A percentile compares a stretch with the other conserved stretches of the same genome.
Conservation (phyloP, 805 yeast species). For the Wilhelminamyces savonicus region DNA sequence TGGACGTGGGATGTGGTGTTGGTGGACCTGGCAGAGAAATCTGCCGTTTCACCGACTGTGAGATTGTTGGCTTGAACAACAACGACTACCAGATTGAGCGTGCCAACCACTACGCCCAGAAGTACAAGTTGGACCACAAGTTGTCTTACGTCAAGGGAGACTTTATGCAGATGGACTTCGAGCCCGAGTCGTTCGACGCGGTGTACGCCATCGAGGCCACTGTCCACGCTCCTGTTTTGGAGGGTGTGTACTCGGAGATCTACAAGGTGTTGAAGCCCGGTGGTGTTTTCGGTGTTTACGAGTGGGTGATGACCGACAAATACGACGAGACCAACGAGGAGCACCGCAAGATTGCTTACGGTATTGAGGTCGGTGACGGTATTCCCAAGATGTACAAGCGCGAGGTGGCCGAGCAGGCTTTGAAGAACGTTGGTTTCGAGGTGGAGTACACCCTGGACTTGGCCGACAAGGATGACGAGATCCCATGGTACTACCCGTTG, state of each 20-base stretch:
- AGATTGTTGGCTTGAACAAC: constrained; percentile 87
- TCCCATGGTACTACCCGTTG: constrained; percentile 98
- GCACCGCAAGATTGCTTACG: constrained; percentile 93
- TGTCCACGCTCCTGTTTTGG: constrained; percentile 93
- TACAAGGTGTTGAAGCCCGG: constrained; percentile 96
- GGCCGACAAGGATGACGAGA: constrained; percentile 72
- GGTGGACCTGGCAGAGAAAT: constrained; percentile 99
- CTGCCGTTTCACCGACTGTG: constrained; percentile 81
- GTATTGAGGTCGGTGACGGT: constrained; percentile 98
- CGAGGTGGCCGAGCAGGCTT: constrained; percentile 82
- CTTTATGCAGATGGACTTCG: constrained; percentile 98
- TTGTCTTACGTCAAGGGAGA: constrained; percentile 91
- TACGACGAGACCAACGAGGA: constrained; percentile 83
- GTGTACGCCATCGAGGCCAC: constrained; percentile 99
- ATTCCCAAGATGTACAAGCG: constrained; percentile 92
- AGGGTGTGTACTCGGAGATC: constrained; percentile 93
- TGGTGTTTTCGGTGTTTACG: constrained; percentile 96
- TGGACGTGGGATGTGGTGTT: constrained; percentile 99
- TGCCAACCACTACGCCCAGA: constrained; percentile 75
- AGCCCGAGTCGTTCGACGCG: constrained; percentile 84
- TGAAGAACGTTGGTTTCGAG: constrained; percentile 82
- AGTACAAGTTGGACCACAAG: constrained; percentile 60
- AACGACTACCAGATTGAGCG: constrained; percentile 95
- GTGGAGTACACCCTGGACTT: constrained; percentile 70
- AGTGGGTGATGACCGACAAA: constrained; percentile 97